Conservation (phyloP, 2,329 filamentous ascomycete genomes). For the Trichoderma arundinaceum region DNA sequence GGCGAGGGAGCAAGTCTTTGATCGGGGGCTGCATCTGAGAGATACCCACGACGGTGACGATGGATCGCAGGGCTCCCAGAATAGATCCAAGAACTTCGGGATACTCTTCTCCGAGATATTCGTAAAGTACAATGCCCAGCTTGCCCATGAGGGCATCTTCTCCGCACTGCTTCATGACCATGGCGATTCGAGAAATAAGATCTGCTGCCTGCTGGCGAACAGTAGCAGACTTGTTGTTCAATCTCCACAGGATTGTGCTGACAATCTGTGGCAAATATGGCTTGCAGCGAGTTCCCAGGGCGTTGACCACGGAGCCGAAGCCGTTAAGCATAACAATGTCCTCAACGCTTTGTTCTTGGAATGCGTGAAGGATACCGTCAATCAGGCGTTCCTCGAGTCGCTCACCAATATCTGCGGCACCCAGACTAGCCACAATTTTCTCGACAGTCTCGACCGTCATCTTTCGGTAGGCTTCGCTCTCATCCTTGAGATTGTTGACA, state of each 20-base stretch:
- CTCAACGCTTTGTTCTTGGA: slow-evolving; percentile 97
- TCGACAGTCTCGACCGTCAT: slow-evolving; percentile 99
- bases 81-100: slow-evolving; percentile 97
- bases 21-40: slow-evolving; percentile 98
- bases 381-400: slow-evolving; percentile 91
- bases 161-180: slow-evolving; percentile 98
- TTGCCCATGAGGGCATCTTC: slow-evolving; percentile 97
- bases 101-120: slow-evolving; percentile 98
- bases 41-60: slow-evolving; percentile 97
- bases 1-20: slow-evolving; percentile 89
- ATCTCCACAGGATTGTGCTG: slow-evolving; percentile 90
- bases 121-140: slow-evolving; percentile 91
- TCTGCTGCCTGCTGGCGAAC: slow-evolving; percentile 97
- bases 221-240: slow-evolving; percentile 98
- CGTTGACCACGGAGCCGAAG: slow-evolving; percentile 96
- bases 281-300: slow-evolving; percentile 90
- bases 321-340: slow-evolving; percentile 96
- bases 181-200: slow-evolving; percentile 93
- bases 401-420: slow-evolving; percentile 91
- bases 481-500: slow-evolving; percentile 95
- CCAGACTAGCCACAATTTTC: slow-evolving; percentile 91
- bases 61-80: slow-evolving; percentile 89
- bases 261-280: slow-evolving; percentile 96
- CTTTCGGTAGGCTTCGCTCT: slow-evolving; percentile 96
- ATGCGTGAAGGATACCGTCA: slow-evolving; percentile 92